These are phyloP conservation scores for Miscanthus lutarioriparius DNA, from an alignment of 176 grass and related monocot genomes.

Conservation along the genomic window DNA sequence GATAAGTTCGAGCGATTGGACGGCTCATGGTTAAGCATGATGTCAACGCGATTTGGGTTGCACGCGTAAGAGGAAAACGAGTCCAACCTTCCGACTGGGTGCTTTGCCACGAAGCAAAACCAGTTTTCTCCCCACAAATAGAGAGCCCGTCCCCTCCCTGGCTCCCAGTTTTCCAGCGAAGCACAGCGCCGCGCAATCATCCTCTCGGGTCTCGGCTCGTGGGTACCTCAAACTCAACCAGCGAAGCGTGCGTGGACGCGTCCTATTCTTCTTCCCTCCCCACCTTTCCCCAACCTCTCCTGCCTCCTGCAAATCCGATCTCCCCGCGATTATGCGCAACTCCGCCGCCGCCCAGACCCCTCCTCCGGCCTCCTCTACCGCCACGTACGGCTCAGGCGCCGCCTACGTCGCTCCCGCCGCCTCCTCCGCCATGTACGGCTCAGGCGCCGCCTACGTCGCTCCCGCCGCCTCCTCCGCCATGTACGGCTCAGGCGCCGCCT, in stretches of 20 bases:
- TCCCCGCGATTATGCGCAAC: slow-evolving; percentile 23
- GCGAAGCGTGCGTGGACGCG: neutral
- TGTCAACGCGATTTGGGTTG: neutral
- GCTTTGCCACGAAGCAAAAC: neutral
- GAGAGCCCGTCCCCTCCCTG: neutral
- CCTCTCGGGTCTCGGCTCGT: neutral
- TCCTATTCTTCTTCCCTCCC: neutral
- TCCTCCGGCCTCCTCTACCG: neutral
- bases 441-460: no score
- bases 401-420: no score
- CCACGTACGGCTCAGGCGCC: no score
- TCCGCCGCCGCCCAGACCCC: neutral
- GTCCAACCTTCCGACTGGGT: neutral
- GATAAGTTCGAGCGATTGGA: no score
- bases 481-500: slow-evolving; percentile 34
- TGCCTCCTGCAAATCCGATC: slow-evolving; percentile 13
- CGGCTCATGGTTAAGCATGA: neutral
- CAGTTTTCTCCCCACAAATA: neutral
- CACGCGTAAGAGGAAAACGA: no score
- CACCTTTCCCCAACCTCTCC: slow-evolving; percentile 21
- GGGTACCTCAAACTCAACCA: neutral
- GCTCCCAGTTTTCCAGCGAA: neutral
- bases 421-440: slow-evolving; percentile 44
- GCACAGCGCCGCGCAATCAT: neutral
- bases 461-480: slow-evolving; percentile 34